Evolutionary conservation across 1,139 yeast species (phyloP).

Genomic region (Geotrichum siamense): DNA sequence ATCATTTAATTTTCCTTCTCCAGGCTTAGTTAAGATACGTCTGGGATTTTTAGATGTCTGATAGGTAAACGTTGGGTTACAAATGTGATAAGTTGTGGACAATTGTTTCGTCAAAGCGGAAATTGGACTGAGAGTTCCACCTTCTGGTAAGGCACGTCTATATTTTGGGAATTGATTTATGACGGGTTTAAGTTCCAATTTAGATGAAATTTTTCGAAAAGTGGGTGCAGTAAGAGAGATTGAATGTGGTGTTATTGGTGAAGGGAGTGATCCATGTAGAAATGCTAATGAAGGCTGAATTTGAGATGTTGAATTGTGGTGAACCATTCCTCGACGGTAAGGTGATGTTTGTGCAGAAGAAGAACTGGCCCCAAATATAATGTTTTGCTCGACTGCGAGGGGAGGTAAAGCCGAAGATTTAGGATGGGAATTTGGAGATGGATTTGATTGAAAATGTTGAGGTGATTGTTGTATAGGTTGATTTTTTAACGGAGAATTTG

Average conservation of each 20-base stretch:
- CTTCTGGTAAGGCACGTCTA: slow-evolving; percentile 72
- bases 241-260: slow-evolving; percentile 1
- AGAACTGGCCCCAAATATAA: neutral
- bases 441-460: neutral
- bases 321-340: slow-evolving; percentile 8
- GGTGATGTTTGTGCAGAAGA: slow-evolving; percentile 1
- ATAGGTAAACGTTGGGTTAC: slow-evolving; percentile 83
- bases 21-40: slow-evolving; percentile 86
- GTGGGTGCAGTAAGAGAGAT: slow-evolving; percentile 33
- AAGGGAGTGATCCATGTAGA: slow-evolving; percentile 6
- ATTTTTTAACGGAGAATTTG: slow-evolving; percentile 7
- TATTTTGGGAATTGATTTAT: slow-evolving; percentile 62
- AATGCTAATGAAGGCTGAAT: slow-evolving; percentile 8
- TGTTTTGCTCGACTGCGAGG: neutral
- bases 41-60: slow-evolving; percentile 82
- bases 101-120: slow-evolving; percentile 72
- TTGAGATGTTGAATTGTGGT: slow-evolving; percentile 17
- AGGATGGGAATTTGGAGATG: neutral
- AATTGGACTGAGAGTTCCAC: slow-evolving; percentile 78
- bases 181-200: slow-evolving; percentile 56
- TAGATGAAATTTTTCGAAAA: slow-evolving; percentile 40
- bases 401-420: neutral
- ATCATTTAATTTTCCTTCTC: slow-evolving; percentile 71
- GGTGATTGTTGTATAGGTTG: slow-evolving; percentile 7
- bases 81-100: slow-evolving; percentile 73